Evolutionary conservation across 352 stramenopile genomes (phyloP).

Genomic region (Phytophthora hybrid): DNA sequence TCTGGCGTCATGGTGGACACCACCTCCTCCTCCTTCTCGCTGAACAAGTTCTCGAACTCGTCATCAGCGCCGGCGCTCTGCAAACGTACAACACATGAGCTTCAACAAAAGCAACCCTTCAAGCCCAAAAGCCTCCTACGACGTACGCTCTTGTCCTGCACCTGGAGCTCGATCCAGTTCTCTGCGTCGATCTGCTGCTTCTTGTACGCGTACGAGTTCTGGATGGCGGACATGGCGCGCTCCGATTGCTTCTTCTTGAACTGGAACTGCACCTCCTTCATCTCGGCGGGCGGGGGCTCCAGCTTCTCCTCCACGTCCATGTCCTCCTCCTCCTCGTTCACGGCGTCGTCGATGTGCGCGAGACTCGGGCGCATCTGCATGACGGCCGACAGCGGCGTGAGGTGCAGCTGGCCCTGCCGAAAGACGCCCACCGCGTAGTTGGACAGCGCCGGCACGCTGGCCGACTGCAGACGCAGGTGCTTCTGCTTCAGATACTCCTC

Average conservation of each 20-base stretch:
- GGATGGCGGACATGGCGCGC: slow-evolving; percentile 76
- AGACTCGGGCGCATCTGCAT: slow-evolving; percentile 87
- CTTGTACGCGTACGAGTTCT: slow-evolving; percentile 88
- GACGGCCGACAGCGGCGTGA: slow-evolving; percentile 73
- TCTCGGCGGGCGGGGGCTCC: slow-evolving; percentile 53
- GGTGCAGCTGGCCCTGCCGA: slow-evolving; percentile 81
- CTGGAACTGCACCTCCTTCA: slow-evolving; percentile 89
- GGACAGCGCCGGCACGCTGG: slow-evolving; percentile 65
- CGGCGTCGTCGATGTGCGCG: slow-evolving; percentile 78
- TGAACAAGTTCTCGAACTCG: slow-evolving; percentile 88
- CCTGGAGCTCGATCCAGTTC: slow-evolving; percentile 77
- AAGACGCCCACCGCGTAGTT: slow-evolving; percentile 87
- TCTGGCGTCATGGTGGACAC: slow-evolving; percentile 70
- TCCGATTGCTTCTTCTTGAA: slow-evolving; percentile 91
- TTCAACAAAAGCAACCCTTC: no score
- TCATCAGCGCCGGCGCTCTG: slow-evolving; percentile 55
- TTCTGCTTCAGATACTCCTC: slow-evolving; percentile 87
- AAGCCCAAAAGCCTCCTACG: no score
- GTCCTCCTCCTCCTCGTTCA: slow-evolving; percentile 76
- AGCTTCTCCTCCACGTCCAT: slow-evolving; percentile 64
- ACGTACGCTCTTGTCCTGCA: slow-evolving; percentile 77
- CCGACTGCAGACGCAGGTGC: slow-evolving; percentile 71
- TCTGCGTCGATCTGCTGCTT: slow-evolving; percentile 86
- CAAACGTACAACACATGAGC: not conserved
- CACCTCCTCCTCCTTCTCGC: slow-evolving; percentile 82